Conservation (phyloP, 2,329 filamentous ascomycete genomes). For the Diplodia mutila region DNA sequence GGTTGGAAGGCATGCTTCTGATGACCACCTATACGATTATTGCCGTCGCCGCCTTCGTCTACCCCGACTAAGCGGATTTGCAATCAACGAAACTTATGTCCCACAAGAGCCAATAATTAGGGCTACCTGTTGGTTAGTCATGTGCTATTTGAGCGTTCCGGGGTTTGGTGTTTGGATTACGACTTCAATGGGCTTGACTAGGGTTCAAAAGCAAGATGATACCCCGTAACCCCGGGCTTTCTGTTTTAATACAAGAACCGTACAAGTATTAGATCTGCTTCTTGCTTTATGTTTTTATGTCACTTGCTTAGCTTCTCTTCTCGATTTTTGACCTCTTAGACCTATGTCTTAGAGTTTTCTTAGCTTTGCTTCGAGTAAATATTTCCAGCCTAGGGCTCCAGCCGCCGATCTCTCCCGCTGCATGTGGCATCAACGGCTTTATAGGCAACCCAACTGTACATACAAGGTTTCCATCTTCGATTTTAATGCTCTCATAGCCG, state of each 20-base stretch:
- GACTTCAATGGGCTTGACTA: slow-evolving; percentile 1
- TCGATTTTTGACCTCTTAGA: neutral
- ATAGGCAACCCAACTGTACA: neutral
- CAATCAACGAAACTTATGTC: neutral
- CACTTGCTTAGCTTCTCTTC: neutral
- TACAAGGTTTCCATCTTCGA: neutral
- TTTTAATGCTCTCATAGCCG: too few species aligned
- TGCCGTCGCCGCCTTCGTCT: slow-evolving; percentile 61
- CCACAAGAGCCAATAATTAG: neutral
- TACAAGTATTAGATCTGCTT: slow-evolving; percentile 8
- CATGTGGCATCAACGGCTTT: neutral
- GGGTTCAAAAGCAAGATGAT: slow-evolving; percentile 9
- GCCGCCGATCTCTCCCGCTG: neutral
- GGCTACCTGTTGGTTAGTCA: neutral
- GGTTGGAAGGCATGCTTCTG: slow-evolving; percentile 64
- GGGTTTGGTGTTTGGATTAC: slow-evolving; percentile 20
- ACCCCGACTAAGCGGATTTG: slow-evolving; percentile 34
- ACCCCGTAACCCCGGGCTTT: neutral
- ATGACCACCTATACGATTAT: slow-evolving; percentile 66
- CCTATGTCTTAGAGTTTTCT: neutral
- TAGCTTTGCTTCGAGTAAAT: neutral
- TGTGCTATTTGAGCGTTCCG: slow-evolving; percentile 11
- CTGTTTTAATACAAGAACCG: slow-evolving; percentile 14
- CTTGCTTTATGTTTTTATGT: neutral
- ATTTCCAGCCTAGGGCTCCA: neutral